Evolutionary conservation across 2,329 filamentous ascomycete genomes (phyloP).

Genomic region (Rhexocercosporidium sp.): DNA sequence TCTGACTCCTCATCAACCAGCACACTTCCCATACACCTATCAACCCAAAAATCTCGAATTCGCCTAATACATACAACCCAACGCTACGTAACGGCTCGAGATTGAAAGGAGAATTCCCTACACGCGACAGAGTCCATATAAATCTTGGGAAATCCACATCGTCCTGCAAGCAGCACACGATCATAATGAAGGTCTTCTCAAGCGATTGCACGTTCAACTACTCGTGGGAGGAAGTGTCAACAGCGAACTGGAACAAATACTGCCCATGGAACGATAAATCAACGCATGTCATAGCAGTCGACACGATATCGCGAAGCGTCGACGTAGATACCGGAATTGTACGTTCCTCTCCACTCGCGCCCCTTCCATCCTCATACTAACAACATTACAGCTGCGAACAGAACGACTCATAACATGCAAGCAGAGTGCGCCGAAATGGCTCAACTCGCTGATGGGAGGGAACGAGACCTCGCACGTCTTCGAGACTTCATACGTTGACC

Average conservation of each 20-base stretch:
- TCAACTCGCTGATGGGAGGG: slow-evolving; percentile 79
- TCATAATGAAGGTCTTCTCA: slow-evolving; percentile 90
- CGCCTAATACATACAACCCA: slow-evolving; percentile 2
- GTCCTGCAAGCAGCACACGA: slow-evolving; percentile 37
- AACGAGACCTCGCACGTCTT: slow-evolving; percentile 87
- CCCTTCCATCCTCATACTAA: slow-evolving; percentile 18
- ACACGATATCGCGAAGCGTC: slow-evolving; percentile 79
- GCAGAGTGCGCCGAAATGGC: slow-evolving; percentile 77
- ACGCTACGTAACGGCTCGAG: not conserved
- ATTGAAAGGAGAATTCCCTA: not conserved
- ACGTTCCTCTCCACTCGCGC: slow-evolving; percentile 43
- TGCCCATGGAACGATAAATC: slow-evolving; percentile 98
- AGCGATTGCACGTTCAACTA: slow-evolving; percentile 92
- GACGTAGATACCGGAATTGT: slow-evolving; percentile 70
- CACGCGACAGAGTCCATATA: slow-evolving; percentile 19
- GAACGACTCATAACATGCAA: slow-evolving; percentile 70
- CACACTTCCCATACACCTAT: not conserved
- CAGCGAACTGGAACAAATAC: slow-evolving; percentile 98
- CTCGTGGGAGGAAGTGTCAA: slow-evolving; percentile 97
- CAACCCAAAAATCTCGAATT: not conserved
- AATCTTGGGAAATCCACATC: slow-evolving; percentile 15
- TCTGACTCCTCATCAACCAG: not conserved
- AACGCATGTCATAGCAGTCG: slow-evolving; percentile 94
- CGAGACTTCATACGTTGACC: slow-evolving; percentile 95
- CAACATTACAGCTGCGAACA: slow-evolving; percentile 62